A percentile compares a stretch with the other conserved stretches of the same genome.
Evolutionary conservation across 257 asterid species (phyloP).

Genomic region (Gentiana straminea): DNA sequence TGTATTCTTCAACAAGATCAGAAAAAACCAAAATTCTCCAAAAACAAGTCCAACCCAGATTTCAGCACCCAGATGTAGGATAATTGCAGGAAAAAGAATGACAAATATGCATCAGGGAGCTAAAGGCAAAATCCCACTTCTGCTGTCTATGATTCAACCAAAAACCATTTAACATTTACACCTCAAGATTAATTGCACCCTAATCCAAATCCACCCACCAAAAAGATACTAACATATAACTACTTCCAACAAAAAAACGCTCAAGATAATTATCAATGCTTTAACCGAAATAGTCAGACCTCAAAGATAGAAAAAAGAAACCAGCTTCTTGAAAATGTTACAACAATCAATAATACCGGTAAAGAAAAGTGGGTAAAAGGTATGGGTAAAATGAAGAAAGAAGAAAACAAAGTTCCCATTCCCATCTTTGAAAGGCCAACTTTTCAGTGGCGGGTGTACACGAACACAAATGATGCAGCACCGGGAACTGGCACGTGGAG

Average conservation of each 20-base stretch:
- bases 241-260: background rate
- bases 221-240: background rate
- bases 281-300: slow-evolving; percentile 2
- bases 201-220: slow-evolving; percentile 2
- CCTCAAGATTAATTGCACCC: background rate
- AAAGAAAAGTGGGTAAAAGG: background rate
- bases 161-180: background rate
- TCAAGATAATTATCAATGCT: slow-evolving; percentile 2
- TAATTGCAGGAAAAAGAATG: background rate
- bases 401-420: background rate
- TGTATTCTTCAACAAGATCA: background rate
- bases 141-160: slow-evolving; percentile 7
- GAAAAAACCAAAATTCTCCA: background rate
- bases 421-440: background rate
- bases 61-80: background rate
- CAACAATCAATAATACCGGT: background rate
- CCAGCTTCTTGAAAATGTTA: background rate
- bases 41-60: slow-evolving; percentile 5
- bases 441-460: slow-evolving; percentile 15
- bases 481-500: slow-evolving; percentile 9
- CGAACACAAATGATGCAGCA: too few species aligned
- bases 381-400: too few species aligned
- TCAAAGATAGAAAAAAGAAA: background rate
- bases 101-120: background rate
- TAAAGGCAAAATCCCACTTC: slow-evolving; percentile 3